These are phyloP conservation scores for Pseudopyrenochaeta lycopersici DNA, from an alignment of 2,329 filamentous ascomycete genomes.

Conservation along the genomic window DNA sequence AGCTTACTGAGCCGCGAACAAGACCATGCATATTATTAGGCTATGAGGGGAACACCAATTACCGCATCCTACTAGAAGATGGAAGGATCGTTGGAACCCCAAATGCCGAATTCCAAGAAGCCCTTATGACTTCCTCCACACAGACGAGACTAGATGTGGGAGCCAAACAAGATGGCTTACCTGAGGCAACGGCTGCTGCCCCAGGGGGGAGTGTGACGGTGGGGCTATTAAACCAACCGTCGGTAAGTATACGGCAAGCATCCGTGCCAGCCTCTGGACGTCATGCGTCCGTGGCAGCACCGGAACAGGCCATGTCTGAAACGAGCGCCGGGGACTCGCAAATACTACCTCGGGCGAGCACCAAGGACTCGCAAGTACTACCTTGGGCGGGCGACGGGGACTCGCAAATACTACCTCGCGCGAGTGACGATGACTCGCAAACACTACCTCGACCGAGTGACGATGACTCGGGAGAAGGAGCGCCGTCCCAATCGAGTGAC, in stretches of 20 bases:
- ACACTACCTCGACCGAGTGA: too few species aligned
- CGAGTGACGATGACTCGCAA: too few species aligned
- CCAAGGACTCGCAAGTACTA: too few species aligned
- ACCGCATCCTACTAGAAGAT: conserved; percentile 13
- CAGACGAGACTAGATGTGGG: conserved; percentile 14
- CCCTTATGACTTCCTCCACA: conserved; percentile 16
- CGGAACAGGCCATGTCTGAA: background rate
- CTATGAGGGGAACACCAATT: conserved; percentile 16
- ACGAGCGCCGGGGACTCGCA: too few species aligned
- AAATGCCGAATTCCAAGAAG: conserved; percentile 6
- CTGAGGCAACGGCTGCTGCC: conserved; percentile 19
- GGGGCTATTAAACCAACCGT: conserved; percentile 5
- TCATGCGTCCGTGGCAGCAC: background rate
- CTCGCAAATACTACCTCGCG: too few species aligned
- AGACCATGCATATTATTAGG: conserved; percentile 12
- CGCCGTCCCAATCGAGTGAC: conserved; percentile 8
- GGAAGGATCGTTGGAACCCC: conserved; percentile 10
- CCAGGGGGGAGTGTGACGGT: conserved; percentile 5
- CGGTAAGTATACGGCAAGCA: conserved; percentile 10
- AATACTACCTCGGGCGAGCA: too few species aligned
- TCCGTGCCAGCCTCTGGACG: conserved; percentile 10
- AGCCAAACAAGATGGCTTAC: conserved; percentile 12
- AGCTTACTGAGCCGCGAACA: background rate
- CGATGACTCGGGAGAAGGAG: background rate
- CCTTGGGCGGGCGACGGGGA: too few species aligned